Evolutionary conservation across 805 yeast genomes (phyloP).

Genomic region (Hanseniaspora valbyensis): DNA sequence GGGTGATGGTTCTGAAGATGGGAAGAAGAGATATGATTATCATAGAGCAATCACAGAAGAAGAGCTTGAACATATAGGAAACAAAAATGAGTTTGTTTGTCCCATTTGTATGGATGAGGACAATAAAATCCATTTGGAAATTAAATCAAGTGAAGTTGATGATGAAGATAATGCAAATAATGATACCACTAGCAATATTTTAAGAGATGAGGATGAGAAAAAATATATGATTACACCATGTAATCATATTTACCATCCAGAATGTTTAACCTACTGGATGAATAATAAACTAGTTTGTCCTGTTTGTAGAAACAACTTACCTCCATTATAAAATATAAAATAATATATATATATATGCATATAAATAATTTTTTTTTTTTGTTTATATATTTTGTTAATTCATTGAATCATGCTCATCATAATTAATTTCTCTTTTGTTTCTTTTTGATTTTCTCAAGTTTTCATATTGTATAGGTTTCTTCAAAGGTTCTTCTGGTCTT

Average conservation of each 20-base stretch:
- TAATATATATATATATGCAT: constrained; percentile 25
- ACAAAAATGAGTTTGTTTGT: constrained; percentile 8
- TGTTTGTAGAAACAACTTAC: constrained; percentile 73
- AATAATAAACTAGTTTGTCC: constrained; percentile 86
- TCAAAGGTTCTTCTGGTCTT: background rate
- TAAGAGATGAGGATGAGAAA: constrained; percentile 24
- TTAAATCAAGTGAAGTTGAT: constrained; percentile 6
- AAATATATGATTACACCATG: constrained; percentile 83
- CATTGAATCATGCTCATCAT: background rate
- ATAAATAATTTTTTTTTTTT: background rate
- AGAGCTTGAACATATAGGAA: background rate
- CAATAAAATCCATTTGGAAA: constrained; percentile 3
- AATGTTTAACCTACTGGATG: constrained; percentile 92
- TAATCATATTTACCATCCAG: constrained; percentile 76
- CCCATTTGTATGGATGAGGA: constrained; percentile 16
- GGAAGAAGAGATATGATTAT: constrained; percentile 19
- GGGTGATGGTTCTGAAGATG: constrained; percentile 26
- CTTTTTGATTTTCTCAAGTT: constrained; percentile 9
- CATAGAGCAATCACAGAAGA: background rate
- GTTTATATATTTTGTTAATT: background rate
- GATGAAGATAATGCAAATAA: constrained; percentile 19
- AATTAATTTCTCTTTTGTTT: constrained; percentile 3
- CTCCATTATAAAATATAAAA: constrained; percentile 62
- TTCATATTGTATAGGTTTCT: background rate
- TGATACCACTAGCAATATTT: constrained; percentile 4